phyloP scores from a whole-genome alignment of 1,284 basidiomycete genomes.

The Papiliotrema laurentii region DNA sequence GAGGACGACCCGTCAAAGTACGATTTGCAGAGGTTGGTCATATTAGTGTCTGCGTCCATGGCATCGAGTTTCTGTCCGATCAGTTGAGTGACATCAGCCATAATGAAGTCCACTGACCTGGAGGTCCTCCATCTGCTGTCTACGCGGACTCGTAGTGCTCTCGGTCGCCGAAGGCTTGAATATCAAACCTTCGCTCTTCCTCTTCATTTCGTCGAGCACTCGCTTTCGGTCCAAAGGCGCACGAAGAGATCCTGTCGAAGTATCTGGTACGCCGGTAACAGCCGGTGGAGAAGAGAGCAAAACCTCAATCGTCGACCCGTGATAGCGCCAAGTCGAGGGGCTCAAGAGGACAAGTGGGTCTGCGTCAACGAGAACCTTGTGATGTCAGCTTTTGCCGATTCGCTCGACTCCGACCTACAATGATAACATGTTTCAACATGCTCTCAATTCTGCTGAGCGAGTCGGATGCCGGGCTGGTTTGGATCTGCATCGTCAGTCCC shows the following conservation, averaged over 20 bases:
- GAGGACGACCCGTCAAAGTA: constrained; percentile 56
- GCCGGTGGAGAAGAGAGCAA: not conserved
- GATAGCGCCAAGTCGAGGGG: not conserved
- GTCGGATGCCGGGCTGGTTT: constrained; percentile 20
- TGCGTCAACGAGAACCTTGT: constrained; percentile 23
- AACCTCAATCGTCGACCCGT: not conserved
- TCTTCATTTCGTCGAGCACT: constrained; percentile 52
- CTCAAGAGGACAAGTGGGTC: not conserved
- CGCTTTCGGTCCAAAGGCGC: not conserved
- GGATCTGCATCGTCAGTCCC: constrained; percentile 53
- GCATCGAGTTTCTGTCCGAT: constrained; percentile 67
- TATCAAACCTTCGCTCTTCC: constrained; percentile 69
- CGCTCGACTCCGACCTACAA: constrained; percentile 10
- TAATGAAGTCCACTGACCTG: constrained; percentile 50
- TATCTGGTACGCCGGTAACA: not conserved
- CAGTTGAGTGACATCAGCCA: not conserved
- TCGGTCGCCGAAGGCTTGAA: constrained; percentile 60
- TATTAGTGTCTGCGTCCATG: constrained; percentile 65
- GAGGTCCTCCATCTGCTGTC: constrained; percentile 65
- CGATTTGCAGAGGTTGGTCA: constrained; percentile 53
- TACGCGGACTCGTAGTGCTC: constrained; percentile 40
- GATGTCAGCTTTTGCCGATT: not conserved
- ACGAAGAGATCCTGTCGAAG: not conserved
- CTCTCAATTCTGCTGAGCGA: constrained; percentile 27
- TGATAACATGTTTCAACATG: constrained; percentile 30